Evolutionary conservation across 768 basidiomycete species (phyloP).

Genomic region (Porpolomopsis calyptriformis): DNA sequence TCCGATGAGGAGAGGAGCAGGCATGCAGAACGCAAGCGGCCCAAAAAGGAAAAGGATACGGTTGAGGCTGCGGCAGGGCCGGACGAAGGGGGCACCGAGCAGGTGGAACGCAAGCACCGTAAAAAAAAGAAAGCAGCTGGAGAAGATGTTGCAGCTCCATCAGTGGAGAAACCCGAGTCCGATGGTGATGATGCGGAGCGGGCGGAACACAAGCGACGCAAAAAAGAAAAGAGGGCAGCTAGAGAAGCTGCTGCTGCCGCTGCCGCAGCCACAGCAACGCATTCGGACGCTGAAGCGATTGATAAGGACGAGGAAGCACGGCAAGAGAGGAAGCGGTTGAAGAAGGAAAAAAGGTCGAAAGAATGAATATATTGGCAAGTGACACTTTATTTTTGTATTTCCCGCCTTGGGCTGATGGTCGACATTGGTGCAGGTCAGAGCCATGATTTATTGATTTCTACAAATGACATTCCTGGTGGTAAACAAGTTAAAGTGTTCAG

Average conservation of each 20-base stretch:
- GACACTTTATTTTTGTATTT: too few relatives aligned
- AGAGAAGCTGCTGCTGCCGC: conserved; percentile 35
- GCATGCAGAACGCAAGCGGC: too few relatives aligned
- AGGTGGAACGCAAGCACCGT: conserved; percentile 45
- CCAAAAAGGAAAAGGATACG: too few relatives aligned
- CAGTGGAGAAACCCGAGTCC: too few relatives aligned
- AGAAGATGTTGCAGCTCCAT: conserved; percentile 33
- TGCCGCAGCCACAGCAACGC: conserved; percentile 30
- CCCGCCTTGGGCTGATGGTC: too few relatives aligned
- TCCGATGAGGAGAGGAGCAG: too few relatives aligned
- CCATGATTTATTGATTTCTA: too few relatives aligned
- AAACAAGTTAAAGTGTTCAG: too few relatives aligned
- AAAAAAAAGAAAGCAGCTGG: conserved; percentile 53
- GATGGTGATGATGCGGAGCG: conserved; percentile 39
- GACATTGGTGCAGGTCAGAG: too few relatives aligned
- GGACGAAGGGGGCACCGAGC: conserved; percentile 17
- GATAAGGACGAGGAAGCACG: conserved; percentile 50
- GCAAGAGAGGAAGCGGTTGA: conserved; percentile 52
- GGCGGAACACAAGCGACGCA: conserved; percentile 48
- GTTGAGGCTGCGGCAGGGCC: conserved; percentile 33
- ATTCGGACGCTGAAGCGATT: conserved; percentile 31
- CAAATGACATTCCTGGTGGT: too few relatives aligned
- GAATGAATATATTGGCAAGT: too few relatives aligned
- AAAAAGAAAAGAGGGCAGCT: conserved; percentile 52
- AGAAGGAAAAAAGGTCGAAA: conserved; percentile 54